Conservation (phyloP, 1,284 basidiomycete genomes). For the Naganishia sp. region DNA sequence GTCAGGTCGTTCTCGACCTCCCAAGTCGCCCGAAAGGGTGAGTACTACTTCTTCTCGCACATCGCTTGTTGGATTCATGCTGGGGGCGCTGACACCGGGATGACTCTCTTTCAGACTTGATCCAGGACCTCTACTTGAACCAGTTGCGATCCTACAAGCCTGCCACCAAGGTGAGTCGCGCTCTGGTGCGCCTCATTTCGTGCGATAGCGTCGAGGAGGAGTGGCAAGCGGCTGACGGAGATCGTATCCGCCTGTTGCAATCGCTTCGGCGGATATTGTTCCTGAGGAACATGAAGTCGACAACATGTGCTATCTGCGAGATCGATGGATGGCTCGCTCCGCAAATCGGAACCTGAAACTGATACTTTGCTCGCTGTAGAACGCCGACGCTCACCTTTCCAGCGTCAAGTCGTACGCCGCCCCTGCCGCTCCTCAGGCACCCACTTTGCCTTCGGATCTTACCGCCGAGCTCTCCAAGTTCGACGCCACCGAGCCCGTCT, state of each 20-base stretch:
- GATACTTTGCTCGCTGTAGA: constrained; percentile 56
- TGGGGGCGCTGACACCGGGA: no score
- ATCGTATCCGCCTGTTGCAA: neutral
- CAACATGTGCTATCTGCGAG: neutral
- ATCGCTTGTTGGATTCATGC: no score
- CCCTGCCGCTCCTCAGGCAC: constrained; percentile 68
- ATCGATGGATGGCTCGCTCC: neutral
- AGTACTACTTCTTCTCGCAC: constrained; percentile 41
- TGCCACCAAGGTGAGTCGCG: constrained; percentile 50
- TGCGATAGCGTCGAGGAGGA: neutral
- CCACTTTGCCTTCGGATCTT: constrained; percentile 72
- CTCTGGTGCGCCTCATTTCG: neutral
- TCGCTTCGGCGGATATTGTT: neutral
- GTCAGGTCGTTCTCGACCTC: constrained; percentile 64
- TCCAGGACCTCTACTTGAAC: constrained; percentile 87
- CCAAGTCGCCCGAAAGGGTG: constrained; percentile 68
- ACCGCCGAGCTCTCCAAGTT: constrained; percentile 79
- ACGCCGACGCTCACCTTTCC: constrained; percentile 79
- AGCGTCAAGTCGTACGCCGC: constrained; percentile 71
- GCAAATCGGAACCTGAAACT: neutral
- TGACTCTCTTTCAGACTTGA: constrained; percentile 64
- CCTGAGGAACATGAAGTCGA: neutral
- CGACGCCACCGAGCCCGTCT: constrained; percentile 70
- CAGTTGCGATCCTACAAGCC: constrained; percentile 89
- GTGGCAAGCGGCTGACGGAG: neutral